A percentile compares a stretch with the other conserved stretches of the same genome.
These are phyloP conservation scores for Rhodocollybia butyracea DNA, from an alignment of 768 basidiomycete species.

Conservation along the genomic window DNA sequence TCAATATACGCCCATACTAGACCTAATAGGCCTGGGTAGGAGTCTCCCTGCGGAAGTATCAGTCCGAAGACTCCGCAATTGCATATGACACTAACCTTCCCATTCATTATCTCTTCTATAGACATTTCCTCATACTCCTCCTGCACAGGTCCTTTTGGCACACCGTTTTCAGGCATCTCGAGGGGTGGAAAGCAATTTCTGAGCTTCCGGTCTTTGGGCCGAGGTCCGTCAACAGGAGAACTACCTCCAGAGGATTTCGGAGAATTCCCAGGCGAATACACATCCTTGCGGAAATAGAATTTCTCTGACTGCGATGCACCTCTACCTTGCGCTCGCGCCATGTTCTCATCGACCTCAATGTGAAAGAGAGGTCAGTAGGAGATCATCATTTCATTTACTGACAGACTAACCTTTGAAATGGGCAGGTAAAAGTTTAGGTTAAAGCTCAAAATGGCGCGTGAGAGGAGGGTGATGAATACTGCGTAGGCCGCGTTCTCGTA, in stretches of 20 bases:
- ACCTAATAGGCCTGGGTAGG: constrained; percentile 78
- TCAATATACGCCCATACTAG: constrained; percentile 84
- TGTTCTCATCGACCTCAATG: constrained; percentile 91
- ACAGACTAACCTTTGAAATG: constrained; percentile 76
- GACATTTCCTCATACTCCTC: constrained; percentile 93
- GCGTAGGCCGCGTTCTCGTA: constrained; percentile 98
- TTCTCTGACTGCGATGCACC: constrained; percentile 71
- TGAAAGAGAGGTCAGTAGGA: not conserved
- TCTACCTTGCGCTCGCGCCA: constrained; percentile 83
- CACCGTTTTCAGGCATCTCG: constrained; percentile 49
- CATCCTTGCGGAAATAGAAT: constrained; percentile 88
- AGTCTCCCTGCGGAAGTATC: constrained; percentile 40
- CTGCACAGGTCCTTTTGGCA: constrained; percentile 45
- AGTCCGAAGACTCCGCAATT: not conserved
- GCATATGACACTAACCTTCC: constrained; percentile 54
- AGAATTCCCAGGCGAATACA: constrained; percentile 58
- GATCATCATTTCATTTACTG: not conserved
- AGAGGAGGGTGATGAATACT: constrained; percentile 91
- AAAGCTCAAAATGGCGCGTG: constrained; percentile 88
- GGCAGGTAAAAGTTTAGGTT: constrained; percentile 95
- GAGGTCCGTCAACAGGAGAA: constrained; percentile 35
- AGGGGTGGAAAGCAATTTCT: constrained; percentile 68
- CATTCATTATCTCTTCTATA: constrained; percentile 89
- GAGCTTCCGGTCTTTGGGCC: constrained; percentile 60
- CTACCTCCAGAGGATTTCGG: constrained; percentile 35